Base-by-base conservation (phyloP, 345 rosid species). In the Conringia planisiliqua region DNA sequence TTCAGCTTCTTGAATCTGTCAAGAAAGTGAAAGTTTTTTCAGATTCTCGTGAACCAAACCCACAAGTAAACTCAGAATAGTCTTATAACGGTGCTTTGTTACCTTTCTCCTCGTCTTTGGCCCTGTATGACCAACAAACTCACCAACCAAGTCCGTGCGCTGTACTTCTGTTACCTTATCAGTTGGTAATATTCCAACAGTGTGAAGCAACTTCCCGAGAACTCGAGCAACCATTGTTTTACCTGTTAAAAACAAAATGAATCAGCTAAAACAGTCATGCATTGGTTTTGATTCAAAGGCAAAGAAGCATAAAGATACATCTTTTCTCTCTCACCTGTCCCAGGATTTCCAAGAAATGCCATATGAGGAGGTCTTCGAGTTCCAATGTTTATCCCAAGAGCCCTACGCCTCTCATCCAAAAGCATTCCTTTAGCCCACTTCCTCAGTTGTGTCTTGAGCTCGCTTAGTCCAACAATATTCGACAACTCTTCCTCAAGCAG, bases 401-500 rank as follows among this genome's bases (percentile, higher is more conserved):
- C 92, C 75, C 82, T 83, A 30, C 99, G 90, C 83, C 90, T 89
- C 81, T 95, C 99, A 86, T 95, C 99, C 84, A 95, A 84, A 81
- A 95, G 91, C 98, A 92, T 89, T 72, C 99, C 98, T 85, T 89
- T 95, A 0, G 94, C 98, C 99, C 98, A 92, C 84, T 89, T 95
- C 68, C 96, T 83, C 54, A 95, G 84, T 72, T 95, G 99, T 70
- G 84, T 67, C 89, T 90, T 96, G 61, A 96, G 87, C 56, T 89
- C 96, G 66, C 84, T 82, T 82, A 92, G 77, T 12, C 98, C 99
- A 65, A 96, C 92, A n/a, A 90, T 84, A 56, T 81, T 83, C 0
- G 83, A 82, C 64, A 96, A 64, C 65, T 87, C 99, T 9, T 78
- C 84, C 77, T 96, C 99, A 32, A 96, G 96, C 22, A 88, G 89